A percentile compares a stretch with the other conserved stretches of the same genome.
Conservation (phyloP, 2,329 filamentous ascomycete genomes). For the Hypoxylon sp. region DNA sequence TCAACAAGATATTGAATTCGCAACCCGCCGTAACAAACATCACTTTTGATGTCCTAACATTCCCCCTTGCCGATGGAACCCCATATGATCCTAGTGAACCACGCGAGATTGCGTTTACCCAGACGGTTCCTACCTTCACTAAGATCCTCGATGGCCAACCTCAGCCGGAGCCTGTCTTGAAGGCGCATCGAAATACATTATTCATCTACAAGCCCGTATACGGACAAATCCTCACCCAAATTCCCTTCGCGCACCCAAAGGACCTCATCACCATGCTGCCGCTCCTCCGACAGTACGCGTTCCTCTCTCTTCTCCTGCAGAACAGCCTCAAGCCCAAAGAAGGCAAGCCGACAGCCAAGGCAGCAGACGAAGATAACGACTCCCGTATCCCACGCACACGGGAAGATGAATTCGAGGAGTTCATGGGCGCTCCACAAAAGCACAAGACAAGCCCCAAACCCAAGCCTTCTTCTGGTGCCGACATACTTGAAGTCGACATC, state of each 20-base stretch:
- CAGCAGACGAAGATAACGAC: slow-evolving; percentile 28
- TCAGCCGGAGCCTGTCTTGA: slow-evolving; percentile 42
- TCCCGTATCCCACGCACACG: slow-evolving; percentile 36
- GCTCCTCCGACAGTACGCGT: slow-evolving; percentile 77
- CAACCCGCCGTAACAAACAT: slow-evolving; percentile 52
- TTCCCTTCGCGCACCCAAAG: slow-evolving; percentile 80
- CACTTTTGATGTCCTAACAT: slow-evolving; percentile 66
- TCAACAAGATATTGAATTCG: slow-evolving; percentile 66
- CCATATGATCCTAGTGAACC: slow-evolving; percentile 65
- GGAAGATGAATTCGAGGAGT: slow-evolving; percentile 36
- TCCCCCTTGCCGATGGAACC: slow-evolving; percentile 60
- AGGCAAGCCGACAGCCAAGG: slow-evolving; percentile 37
- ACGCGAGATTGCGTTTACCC: slow-evolving; percentile 61
- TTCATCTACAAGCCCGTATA: slow-evolving; percentile 78
- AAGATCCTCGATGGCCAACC: slow-evolving; percentile 40
- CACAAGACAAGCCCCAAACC: not conserved
- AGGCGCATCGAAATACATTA: slow-evolving; percentile 66
- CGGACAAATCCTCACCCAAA: slow-evolving; percentile 69
- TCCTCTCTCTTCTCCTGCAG: slow-evolving; percentile 70
- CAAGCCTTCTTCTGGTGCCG: too few relatives aligned
- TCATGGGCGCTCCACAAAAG: slow-evolving; percentile 23
- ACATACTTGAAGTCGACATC: slow-evolving; percentile 54
- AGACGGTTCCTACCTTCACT: slow-evolving; percentile 55
- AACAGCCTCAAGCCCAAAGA: slow-evolving; percentile 62
- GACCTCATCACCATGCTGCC: slow-evolving; percentile 81